These are phyloP conservation scores for Beauveria sp. DNA, from an alignment of 2,329 filamentous ascomycete species.

Conservation along the genomic window DNA sequence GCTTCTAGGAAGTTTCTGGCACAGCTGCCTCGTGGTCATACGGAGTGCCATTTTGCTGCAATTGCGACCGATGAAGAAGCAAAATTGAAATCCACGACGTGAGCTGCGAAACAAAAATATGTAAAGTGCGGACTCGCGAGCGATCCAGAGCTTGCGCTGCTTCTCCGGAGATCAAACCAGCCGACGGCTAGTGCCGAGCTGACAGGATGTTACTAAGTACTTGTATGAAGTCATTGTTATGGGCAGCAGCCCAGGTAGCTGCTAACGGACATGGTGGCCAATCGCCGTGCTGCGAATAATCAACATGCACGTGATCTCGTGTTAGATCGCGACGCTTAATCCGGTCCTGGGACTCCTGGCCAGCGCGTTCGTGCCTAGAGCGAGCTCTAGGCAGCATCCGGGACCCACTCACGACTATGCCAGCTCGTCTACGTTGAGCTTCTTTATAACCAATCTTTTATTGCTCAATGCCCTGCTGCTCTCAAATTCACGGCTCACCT, in stretches of 20 bases:
- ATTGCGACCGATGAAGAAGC: background rate
- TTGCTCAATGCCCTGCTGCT: background rate
- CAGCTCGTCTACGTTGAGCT: background rate
- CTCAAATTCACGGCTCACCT: background rate
- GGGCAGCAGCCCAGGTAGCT: background rate
- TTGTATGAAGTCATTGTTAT: background rate
- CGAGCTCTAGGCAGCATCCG: background rate
- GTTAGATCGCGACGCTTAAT: background rate
- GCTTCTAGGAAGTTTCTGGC: conserved; percentile 19
- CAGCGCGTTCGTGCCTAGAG: conserved; percentile 11
- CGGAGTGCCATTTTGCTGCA: conserved; percentile 29
- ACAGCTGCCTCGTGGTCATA: conserved; percentile 30
- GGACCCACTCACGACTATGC: conserved; percentile 1
- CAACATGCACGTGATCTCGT: conserved; percentile 10
- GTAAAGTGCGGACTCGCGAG: background rate
- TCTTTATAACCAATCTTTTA: background rate
- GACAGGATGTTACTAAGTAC: conserved; percentile 4
- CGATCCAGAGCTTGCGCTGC: conserved; percentile 6
- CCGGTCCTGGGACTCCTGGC: background rate
- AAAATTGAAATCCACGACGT: background rate
- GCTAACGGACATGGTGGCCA: background rate
- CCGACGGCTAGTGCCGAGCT: conserved; percentile 6
- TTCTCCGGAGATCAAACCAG: conserved; percentile 4
- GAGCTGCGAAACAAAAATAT: background rate
- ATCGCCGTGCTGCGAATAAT: conserved; percentile 3